A percentile compares a stretch with the other conserved stretches of the same genome.
Evolutionary conservation across 73 alveolate species (phyloP).

Genomic region (Paramecium biaurelia): DNA sequence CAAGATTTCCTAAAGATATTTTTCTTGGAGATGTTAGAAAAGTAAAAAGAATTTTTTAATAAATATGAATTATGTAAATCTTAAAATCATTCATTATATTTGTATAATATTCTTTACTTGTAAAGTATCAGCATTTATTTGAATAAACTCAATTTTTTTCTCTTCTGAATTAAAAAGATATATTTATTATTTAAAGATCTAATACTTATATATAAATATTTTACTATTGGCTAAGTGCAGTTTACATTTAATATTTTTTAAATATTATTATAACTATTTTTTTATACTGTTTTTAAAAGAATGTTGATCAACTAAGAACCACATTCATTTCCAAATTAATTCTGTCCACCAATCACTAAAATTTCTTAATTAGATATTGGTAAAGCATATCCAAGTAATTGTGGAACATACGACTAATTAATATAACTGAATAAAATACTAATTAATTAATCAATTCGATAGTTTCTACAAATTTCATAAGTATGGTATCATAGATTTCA

Average conservation of each 20-base stretch:
- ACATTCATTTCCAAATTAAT: not conserved
- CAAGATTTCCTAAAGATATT: constrained; percentile 3
- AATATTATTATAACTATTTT: not conserved
- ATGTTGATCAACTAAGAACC: not conserved
- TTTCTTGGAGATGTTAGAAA: constrained; percentile 31
- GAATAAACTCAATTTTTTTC: not conserved
- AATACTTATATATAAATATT: not conserved
- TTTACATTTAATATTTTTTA: not conserved
- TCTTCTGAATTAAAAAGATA: not conserved
- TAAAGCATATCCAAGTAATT: not conserved
- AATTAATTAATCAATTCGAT: not conserved
- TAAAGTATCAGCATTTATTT: not conserved
- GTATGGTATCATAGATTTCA: not conserved
- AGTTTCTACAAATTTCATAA: not conserved
- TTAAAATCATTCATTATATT: not conserved
- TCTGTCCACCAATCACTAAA: not conserved
- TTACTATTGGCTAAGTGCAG: not conserved
- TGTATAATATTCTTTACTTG: not conserved
- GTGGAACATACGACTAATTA: not conserved
- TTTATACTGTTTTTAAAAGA: not conserved
- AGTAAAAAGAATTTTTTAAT: constrained; percentile 32
- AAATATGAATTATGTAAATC: not conserved
- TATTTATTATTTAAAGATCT: not conserved
- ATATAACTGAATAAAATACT: not conserved
- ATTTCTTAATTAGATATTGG: not conserved